A percentile compares a stretch with the other conserved stretches of the same genome.
Conservation (phyloP, 2,329 filamentous ascomycete genomes). For the Didymellaceae sp. region DNA sequence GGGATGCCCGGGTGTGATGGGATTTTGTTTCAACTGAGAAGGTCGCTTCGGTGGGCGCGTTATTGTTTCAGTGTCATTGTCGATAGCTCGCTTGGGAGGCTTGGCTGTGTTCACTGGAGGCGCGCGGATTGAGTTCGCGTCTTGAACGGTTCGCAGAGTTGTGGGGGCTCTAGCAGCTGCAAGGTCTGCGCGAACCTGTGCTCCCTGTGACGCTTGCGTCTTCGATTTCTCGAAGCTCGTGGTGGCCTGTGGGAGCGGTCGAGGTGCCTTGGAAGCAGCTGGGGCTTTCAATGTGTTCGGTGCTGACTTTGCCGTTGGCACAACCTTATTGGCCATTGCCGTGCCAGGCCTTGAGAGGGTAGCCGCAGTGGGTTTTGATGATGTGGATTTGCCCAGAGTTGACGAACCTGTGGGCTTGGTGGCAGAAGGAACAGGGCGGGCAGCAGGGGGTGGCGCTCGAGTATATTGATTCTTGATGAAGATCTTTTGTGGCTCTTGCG, state of each 20-base stretch:
- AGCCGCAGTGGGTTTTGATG: slow-evolving; percentile 50
- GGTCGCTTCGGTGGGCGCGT: slow-evolving; percentile 49
- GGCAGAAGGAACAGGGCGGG: slow-evolving; percentile 56
- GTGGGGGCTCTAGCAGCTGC: slow-evolving; percentile 62
- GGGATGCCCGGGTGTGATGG: slow-evolving; percentile 64
- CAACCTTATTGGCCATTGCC: slow-evolving; percentile 34
- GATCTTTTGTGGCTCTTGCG: slow-evolving; percentile 69
- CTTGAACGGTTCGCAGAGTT: slow-evolving; percentile 67
- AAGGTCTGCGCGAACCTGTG: slow-evolving; percentile 56
- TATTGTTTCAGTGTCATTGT: slow-evolving; percentile 70
- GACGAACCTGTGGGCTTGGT: slow-evolving; percentile 34
- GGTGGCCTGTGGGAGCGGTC: slow-evolving; percentile 52
- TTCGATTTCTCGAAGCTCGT: slow-evolving; percentile 70
- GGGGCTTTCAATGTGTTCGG: slow-evolving; percentile 34
- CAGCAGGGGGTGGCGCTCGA: slow-evolving; percentile 58
- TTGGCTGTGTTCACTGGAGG: slow-evolving; percentile 72
- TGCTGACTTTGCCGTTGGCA: slow-evolving; percentile 27
- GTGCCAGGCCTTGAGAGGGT: slow-evolving; percentile 54
- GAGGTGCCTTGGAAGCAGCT: slow-evolving; percentile 30
- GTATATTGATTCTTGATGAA: slow-evolving; percentile 60
- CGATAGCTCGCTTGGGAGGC: slow-evolving; percentile 72
- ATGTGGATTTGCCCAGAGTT: slow-evolving; percentile 26
- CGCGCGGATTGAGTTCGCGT: slow-evolving; percentile 59
- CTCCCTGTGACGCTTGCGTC: slow-evolving; percentile 29
- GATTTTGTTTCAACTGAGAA: slow-evolving; percentile 55